Conservation (phyloP, 1,284 basidiomycete genomes). For the Pulveroboletus sp. region DNA sequence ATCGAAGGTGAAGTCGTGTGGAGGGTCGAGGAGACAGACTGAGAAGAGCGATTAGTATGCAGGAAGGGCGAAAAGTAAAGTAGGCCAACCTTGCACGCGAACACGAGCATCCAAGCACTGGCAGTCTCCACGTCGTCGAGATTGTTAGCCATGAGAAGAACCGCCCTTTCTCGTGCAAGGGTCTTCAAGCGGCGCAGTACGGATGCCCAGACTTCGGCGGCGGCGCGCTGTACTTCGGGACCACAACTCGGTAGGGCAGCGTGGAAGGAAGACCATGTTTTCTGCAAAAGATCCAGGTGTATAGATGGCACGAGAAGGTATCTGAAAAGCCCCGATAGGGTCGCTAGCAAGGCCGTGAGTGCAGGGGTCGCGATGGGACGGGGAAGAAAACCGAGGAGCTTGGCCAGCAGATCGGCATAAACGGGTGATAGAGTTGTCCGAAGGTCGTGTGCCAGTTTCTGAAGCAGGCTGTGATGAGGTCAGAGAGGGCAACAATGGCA, state of each 20-base stretch:
- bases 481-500: conserved; percentile 12
- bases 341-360: conserved; percentile 63
- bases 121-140: conserved; percentile 55
- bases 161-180: conserved; percentile 50
- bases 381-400: conserved; percentile 58
- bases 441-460: conserved; percentile 75
- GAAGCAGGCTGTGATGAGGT: conserved; percentile 55
- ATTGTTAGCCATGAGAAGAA: conserved; percentile 49
- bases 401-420: conserved; percentile 54
- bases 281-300: conserved; percentile 48
- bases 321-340: conserved; percentile 67
- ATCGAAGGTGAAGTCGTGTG: conserved; percentile 75
- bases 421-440: conserved; percentile 65
- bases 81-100: conserved; percentile 66
- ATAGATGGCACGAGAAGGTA: conserved; percentile 65
- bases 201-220: conserved; percentile 79
- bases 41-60: conserved; percentile 9
- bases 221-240: conserved; percentile 66
- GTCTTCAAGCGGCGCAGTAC: conserved; percentile 64
- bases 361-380: conserved; percentile 58
- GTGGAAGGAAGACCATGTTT: conserved; percentile 58
- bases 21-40: conserved; percentile 77
- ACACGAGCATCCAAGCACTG: conserved; percentile 67
- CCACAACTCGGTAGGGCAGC: conserved; percentile 56
- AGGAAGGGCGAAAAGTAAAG: background rate